Evolutionary conservation across 2,329 filamentous ascomycete species (phyloP), one percentile per base, ranked within the genome.

Genomic region (Rutstroemia sp.): DNA sequence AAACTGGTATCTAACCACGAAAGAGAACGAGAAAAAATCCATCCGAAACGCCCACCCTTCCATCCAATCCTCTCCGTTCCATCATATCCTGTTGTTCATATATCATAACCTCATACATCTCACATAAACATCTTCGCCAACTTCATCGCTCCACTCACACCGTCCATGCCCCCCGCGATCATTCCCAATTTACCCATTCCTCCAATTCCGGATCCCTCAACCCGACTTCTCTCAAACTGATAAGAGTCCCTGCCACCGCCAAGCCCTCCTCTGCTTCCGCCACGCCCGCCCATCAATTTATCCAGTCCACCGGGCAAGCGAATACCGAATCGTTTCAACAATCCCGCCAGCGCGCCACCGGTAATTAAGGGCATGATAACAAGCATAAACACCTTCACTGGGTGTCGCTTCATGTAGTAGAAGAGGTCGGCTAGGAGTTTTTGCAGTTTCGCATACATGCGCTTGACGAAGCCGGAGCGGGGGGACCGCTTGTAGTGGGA

Each of bases 291-390:
- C 37, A 85, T 70, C 76, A 82, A 75, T 66, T 76, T 75, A 73
- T 83, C 77, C 58, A 91, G 68, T 12, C 76, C 72, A 5, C 77
- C 76, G 0, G 92, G 92, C 61, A 96, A 72, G 60, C 86, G 79
- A 59, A 97, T 76, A 21, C 92, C 92, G 71, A 96, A 88, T 68
- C 85, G 83, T 39, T 82, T 81, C 47, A 96, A 79, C 46, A 96
- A 76, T 48, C 87, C 88, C 8, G 85, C 85, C 63, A 96, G 73
- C 27, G 89, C 87, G 34, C 92, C 92, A 51, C 89, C 89, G 1
- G 87, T 91, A 66, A 96, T 76, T 57, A 97, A 78, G 9, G 92
- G 92, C 80, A 96, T 83, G 66, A 96, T 80, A 60, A 96, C 86
- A 60, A 91, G 81, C 76, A 89, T 78, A 75, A 96, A 88, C 48